Evolutionary conservation across 2,329 filamentous ascomycete species (phyloP).

Genomic region (Juglanconis sp.): DNA sequence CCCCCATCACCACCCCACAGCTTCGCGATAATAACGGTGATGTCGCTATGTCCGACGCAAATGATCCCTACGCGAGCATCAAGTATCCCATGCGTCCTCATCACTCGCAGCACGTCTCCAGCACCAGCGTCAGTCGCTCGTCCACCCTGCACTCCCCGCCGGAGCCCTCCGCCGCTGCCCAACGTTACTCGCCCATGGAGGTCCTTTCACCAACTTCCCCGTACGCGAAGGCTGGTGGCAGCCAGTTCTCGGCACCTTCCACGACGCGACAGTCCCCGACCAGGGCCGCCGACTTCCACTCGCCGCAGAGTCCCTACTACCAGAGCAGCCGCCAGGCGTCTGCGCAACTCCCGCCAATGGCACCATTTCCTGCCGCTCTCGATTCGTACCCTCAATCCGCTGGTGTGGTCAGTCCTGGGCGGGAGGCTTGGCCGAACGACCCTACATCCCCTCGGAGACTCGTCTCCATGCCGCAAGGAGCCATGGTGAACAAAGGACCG

Average conservation of each 20-base stretch:
- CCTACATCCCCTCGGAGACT: constrained; percentile 57
- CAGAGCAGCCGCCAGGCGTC: constrained; percentile 49
- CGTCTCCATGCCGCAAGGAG: constrained; percentile 41
- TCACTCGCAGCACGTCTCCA: constrained; percentile 69
- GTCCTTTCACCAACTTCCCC: constrained; percentile 75
- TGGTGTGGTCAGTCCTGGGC: constrained; percentile 62
- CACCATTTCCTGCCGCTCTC: constrained; percentile 64
- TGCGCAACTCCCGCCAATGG: constrained; percentile 72
- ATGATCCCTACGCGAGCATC: constrained; percentile 77
- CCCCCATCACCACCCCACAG: constrained; percentile 56
- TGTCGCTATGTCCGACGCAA: constrained; percentile 80
- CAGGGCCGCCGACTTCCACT: constrained; percentile 60
- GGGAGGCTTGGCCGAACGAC: constrained; percentile 49
- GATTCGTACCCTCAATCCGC: constrained; percentile 69
- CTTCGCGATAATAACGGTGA: constrained; percentile 72
- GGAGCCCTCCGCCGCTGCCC: constrained; percentile 77
- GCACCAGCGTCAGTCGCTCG: constrained; percentile 37
- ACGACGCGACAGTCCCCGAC: constrained; percentile 75
- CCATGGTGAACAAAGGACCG: constrained; percentile 55
- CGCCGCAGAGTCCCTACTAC: constrained; percentile 34
- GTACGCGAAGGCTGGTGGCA: constrained; percentile 58
- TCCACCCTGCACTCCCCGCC: constrained; percentile 70
- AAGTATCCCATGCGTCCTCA: constrained; percentile 81
- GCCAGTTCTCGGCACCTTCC: constrained; percentile 51
- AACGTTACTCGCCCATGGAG: constrained; percentile 96